Conservation (phyloP, 306 rosid genomes). For the Cyamopsis tetragonoloba region DNA sequence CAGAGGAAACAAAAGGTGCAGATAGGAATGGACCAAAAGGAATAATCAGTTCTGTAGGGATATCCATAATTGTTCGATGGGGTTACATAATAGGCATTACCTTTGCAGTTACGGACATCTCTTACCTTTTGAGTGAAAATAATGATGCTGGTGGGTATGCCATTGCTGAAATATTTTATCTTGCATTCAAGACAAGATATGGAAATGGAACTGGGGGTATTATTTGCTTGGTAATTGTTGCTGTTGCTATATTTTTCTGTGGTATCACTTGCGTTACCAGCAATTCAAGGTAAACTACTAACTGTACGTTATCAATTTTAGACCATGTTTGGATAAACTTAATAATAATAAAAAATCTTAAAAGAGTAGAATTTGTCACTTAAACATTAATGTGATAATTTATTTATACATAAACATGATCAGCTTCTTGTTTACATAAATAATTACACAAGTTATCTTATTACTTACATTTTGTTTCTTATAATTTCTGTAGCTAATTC, state of each 20-base stretch:
- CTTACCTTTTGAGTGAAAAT: slow-evolving; percentile 63
- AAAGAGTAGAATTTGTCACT: too few relatives aligned
- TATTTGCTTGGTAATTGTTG: slow-evolving; percentile 76
- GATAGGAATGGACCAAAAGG: slow-evolving; percentile 90
- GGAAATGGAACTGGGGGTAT: slow-evolving; percentile 90
- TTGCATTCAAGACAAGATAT: slow-evolving; percentile 69
- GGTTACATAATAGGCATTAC: slow-evolving; percentile 80
- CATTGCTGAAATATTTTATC: slow-evolving; percentile 86
- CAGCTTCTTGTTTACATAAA: too few relatives aligned
- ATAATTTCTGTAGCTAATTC: slow-evolving; percentile 1
- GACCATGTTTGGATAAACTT: too few relatives aligned
- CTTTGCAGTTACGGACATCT: slow-evolving; percentile 68
- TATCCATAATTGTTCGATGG: slow-evolving; percentile 82
- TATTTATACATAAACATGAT: too few relatives aligned
- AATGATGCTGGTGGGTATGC: slow-evolving; percentile 96
- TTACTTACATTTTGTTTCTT: too few relatives aligned
- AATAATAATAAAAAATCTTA: too few relatives aligned
- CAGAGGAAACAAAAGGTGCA: slow-evolving; percentile 90
- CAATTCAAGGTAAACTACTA: slow-evolving; percentile 94
- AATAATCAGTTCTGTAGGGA: slow-evolving; percentile 79
- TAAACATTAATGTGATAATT: too few relatives aligned
- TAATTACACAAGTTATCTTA: too few relatives aligned
- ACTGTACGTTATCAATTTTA: too few relatives aligned
- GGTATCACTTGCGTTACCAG: slow-evolving; percentile 85
- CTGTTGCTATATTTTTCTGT: slow-evolving; percentile 79